Evolutionary conservation across 192 early-diverging fungal genomes (phyloP).

Genomic region (Podila minutissima): DNA sequence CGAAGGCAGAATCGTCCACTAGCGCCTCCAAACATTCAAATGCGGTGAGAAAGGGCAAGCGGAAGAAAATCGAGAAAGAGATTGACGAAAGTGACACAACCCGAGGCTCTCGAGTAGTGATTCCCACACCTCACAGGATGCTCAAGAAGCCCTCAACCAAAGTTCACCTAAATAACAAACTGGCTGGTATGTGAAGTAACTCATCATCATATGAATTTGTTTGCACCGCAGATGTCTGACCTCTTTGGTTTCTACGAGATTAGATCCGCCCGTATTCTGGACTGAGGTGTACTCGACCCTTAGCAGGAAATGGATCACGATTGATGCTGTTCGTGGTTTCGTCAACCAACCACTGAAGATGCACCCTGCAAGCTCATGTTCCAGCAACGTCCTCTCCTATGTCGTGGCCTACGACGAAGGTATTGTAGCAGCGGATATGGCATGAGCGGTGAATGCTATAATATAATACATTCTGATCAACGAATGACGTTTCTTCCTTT

Average conservation of each 20-base stretch:
- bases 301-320: constrained; percentile 67
- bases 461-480: too few species aligned
- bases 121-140: constrained; percentile 19
- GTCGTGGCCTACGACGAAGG: constrained; percentile 70
- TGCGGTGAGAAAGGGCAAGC: constrained; percentile 11
- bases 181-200: constrained; percentile 11
- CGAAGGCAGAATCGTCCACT: neutral
- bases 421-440: neutral
- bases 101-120: constrained; percentile 32
- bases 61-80: constrained; percentile 29
- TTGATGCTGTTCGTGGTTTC: constrained; percentile 65
- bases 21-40: neutral
- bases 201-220: neutral
- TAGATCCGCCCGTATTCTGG: constrained; percentile 71
- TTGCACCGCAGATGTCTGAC: neutral
- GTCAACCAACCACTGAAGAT: constrained; percentile 63
- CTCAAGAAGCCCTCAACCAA: constrained; percentile 9
- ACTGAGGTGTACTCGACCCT: constrained; percentile 66
- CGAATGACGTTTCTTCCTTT: too few species aligned
- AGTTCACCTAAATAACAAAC: constrained; percentile 20
- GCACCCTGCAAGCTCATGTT: constrained; percentile 58
- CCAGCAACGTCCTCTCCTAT: constrained; percentile 64
- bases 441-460: neutral
- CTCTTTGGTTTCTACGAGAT: neutral
- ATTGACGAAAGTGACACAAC: constrained; percentile 46